Percentiles rank a stretch among this genome's conserved stretches.
Evolutionary conservation across 2,329 filamentous ascomycete genomes (phyloP).

Genomic region (Epichloe gansuensis): DNA sequence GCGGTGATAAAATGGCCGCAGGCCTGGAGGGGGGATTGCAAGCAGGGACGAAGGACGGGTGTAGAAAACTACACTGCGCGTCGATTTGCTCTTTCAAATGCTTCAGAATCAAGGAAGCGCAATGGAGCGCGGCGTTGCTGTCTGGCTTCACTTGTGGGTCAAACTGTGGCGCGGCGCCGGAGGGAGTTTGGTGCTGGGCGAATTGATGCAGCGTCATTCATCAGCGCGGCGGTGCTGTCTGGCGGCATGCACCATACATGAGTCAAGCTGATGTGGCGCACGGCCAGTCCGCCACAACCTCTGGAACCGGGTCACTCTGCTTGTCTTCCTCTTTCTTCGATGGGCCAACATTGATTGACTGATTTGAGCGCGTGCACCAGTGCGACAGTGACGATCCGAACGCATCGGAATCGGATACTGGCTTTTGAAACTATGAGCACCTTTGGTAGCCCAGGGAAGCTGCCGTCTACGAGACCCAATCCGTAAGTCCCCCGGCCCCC

Average conservation of each 20-base stretch:
- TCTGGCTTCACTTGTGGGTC: not conserved
- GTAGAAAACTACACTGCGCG: conserved; percentile 5
- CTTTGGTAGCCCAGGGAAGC: conserved; percentile 60
- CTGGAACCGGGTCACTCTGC: not conserved
- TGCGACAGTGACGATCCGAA: not conserved
- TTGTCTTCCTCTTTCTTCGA: not conserved
- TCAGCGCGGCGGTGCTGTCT: not conserved
- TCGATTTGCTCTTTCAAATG: conserved; percentile 3
- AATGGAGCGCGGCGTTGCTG: not conserved
- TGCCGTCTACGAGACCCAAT: conserved; percentile 52
- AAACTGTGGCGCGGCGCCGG: not conserved
- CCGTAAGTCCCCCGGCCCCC: conserved; percentile 39
- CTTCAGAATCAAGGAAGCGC: conserved; percentile 4
- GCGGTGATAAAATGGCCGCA: not conserved
- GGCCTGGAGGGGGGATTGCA: conserved; percentile 1
- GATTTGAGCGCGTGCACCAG: not conserved
- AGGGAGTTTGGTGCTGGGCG: not conserved
- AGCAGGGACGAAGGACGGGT: conserved; percentile 1
- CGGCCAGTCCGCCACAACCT: too few species aligned
- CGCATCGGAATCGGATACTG: not conserved
- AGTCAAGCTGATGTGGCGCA: too few species aligned
- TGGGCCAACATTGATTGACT: not conserved
- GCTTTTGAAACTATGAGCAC: conserved; percentile 34
- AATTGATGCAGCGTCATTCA: too few species aligned
- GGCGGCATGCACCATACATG: too few species aligned